These are phyloP conservation scores for Xylaria sp. DNA, from an alignment of 2,329 filamentous ascomycete genomes.

Conservation along the genomic window DNA sequence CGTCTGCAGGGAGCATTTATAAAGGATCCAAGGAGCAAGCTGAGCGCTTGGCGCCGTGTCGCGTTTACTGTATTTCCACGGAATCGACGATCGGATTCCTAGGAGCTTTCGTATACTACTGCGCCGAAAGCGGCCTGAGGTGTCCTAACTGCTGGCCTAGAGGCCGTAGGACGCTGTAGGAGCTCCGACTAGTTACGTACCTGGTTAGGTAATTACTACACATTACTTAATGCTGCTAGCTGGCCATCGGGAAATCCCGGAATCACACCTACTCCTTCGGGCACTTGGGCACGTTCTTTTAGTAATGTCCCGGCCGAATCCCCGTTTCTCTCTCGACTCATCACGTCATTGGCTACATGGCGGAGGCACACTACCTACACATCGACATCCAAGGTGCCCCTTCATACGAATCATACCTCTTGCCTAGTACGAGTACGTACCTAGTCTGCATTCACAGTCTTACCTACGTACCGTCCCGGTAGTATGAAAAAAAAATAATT, in stretches of 20 bases:
- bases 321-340: neutral
- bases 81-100: slow-evolving; percentile 9
- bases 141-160: neutral
- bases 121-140: neutral
- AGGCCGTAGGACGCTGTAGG: no score
- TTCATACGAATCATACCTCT: neutral
- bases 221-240: neutral
- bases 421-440: neutral
- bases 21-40: neutral
- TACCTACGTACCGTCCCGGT: neutral
- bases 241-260: slow-evolving; percentile 15
- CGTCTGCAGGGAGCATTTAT: neutral
- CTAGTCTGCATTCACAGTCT: neutral
- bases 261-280: slow-evolving; percentile 4
- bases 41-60: slow-evolving; percentile 8
- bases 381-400: neutral
- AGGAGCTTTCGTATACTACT: neutral
- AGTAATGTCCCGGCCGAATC: neutral
- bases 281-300: neutral
- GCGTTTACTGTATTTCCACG: slow-evolving; percentile 15
- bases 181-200: neutral
- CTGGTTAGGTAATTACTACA: neutral
- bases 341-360: neutral
- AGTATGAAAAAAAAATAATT: no score
- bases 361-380: neutral